Conservation (phyloP, 1,284 basidiomycete genomes). For the Trichosporon sp. region DNA sequence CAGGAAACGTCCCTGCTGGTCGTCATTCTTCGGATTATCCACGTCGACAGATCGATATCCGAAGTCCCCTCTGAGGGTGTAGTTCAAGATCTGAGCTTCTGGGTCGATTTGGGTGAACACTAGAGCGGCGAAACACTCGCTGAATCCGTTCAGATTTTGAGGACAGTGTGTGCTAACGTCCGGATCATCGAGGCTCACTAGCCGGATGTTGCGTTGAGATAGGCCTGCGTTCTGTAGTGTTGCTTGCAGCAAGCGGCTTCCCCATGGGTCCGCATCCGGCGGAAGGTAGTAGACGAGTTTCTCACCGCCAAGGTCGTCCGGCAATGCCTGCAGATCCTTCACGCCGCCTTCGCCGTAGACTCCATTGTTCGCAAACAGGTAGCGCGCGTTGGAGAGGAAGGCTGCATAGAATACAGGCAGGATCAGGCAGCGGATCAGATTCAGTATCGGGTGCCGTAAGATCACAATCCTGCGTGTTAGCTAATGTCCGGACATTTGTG, state of each 20-base stretch:
- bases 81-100: slow-evolving; percentile 51
- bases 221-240: slow-evolving; percentile 51
- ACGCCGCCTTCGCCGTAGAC: slow-evolving; percentile 56
- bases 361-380: slow-evolving; percentile 6
- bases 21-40: slow-evolving; percentile 60
- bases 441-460: slow-evolving; percentile 51
- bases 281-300: slow-evolving; percentile 57
- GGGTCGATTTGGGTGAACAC: slow-evolving; percentile 59
- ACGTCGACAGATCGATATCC: slow-evolving; percentile 64
- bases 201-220: slow-evolving; percentile 48
- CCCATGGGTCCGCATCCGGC: slow-evolving; percentile 22
- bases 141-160: slow-evolving; percentile 65
- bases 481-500: slow-evolving; percentile 16
- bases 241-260: slow-evolving; percentile 55
- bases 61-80: slow-evolving; percentile 65
- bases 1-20: slow-evolving; percentile 59
- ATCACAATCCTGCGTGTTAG: slow-evolving; percentile 16
- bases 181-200: slow-evolving; percentile 51
- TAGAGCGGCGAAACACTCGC: slow-evolving; percentile 65
- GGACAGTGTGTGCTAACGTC: slow-evolving; percentile 59
- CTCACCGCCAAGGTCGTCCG: slow-evolving; percentile 55
- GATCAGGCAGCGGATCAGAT: slow-evolving; percentile 61
- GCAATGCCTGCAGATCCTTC: slow-evolving; percentile 53
- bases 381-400: slow-evolving; percentile 3
- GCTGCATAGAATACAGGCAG: slow-evolving; percentile 63